Evolutionary conservation across 805 yeast genomes (phyloP).

Genomic region (Komagataella pastoris): DNA sequence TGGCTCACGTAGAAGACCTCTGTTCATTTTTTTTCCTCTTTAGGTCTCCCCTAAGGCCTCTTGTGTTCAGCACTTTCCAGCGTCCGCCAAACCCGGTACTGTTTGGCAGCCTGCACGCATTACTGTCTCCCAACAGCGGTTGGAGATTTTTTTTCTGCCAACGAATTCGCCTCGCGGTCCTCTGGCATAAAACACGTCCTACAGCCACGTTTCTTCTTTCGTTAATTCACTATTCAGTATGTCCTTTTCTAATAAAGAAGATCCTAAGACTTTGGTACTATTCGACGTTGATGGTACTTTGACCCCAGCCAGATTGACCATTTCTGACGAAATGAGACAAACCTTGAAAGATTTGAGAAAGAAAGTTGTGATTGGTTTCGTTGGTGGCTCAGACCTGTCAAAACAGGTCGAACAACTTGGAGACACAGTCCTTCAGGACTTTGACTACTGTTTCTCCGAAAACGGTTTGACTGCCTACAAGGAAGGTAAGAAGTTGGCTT

Average conservation of each 20-base stretch:
- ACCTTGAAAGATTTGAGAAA: constrained; percentile 66
- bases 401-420: constrained; percentile 98
- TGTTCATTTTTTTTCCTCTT: not conserved
- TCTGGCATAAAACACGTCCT: not conserved
- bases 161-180: not conserved
- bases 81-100: too few species aligned
- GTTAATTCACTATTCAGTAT: constrained; percentile 11
- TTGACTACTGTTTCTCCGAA: constrained; percentile 94
- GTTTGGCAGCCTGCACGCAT: not conserved
- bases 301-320: constrained; percentile 78
- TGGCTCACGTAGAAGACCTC: not conserved
- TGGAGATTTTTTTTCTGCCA: not conserved
- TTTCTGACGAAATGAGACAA: constrained; percentile 67
- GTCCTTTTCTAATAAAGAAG: constrained; percentile 64
- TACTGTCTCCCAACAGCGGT: not conserved
- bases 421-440: constrained; percentile 55
- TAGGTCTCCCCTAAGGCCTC: not conserved
- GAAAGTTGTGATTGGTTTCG: constrained; percentile 92
- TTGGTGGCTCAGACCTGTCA: constrained; percentile 90
- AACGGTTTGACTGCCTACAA: constrained; percentile 97
- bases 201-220: not conserved
- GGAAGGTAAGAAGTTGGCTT: constrained; percentile 73
- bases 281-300: constrained; percentile 98
- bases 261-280: constrained; percentile 78
- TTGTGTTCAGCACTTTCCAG: not conserved